A percentile compares a stretch with the other conserved stretches of the same genome.
These are phyloP conservation scores for Hortaea werneckii DNA, from an alignment of 2,329 filamentous ascomycete species.

Conservation along the genomic window DNA sequence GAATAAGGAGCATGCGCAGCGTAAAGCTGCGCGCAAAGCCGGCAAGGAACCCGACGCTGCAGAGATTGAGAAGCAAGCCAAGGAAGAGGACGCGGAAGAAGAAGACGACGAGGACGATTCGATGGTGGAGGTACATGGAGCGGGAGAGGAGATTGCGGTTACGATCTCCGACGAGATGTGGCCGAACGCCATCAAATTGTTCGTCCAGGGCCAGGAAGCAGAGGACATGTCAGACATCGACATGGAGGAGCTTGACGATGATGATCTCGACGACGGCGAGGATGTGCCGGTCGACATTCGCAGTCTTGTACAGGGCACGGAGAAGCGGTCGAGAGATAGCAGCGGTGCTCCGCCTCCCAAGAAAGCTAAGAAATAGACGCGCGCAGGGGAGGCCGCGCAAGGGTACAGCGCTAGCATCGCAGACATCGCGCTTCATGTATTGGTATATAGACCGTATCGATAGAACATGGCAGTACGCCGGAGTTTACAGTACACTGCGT, in stretches of 20 bases:
- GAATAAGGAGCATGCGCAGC: constrained; percentile 49
- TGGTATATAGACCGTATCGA: too few relatives aligned
- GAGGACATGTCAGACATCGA: constrained; percentile 59
- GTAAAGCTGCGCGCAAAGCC: constrained; percentile 36
- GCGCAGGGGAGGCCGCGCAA: not conserved
- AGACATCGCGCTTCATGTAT: too few relatives aligned
- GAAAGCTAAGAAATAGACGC: constrained; percentile 23
- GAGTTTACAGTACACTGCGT: too few relatives aligned
- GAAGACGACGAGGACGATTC: constrained; percentile 54
- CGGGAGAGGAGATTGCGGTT: constrained; percentile 72
- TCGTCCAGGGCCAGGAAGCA: constrained; percentile 62
- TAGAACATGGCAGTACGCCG: too few relatives aligned
- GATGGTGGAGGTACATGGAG: constrained; percentile 76
- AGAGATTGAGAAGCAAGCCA: constrained; percentile 39
- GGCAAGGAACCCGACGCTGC: constrained; percentile 31
- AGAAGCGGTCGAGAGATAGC: constrained; percentile 23
- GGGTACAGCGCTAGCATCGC: too few relatives aligned
- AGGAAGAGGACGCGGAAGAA: constrained; percentile 55
- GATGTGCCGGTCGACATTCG: constrained; percentile 40
- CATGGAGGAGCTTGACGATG: constrained; percentile 48
- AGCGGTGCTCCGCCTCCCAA: constrained; percentile 26
- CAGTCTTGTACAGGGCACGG: constrained; percentile 39
- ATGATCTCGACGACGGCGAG: constrained; percentile 48
- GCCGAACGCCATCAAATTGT: constrained; percentile 82
- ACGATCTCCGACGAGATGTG: constrained; percentile 78